Evolutionary conservation across 1,139 yeast genomes (phyloP), one percentile per base, ranked within the genome.

Genomic region (Zygosaccharomyces pseudobailii): DNA sequence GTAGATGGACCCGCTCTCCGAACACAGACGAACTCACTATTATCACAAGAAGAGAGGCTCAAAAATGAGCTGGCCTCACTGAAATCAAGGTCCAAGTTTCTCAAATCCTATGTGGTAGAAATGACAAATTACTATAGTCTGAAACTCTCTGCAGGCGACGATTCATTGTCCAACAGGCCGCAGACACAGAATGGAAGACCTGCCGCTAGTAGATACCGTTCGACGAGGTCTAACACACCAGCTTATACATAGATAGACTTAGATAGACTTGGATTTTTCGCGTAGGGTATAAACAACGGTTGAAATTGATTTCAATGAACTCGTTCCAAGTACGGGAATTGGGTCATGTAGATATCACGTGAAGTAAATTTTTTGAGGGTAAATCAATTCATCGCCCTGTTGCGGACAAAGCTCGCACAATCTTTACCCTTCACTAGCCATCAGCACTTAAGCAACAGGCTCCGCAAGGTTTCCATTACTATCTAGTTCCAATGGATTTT

Each of bases 1-100:
- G 55, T 75, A 4, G 36, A 37, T 3, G 56, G 52, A 6, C 50
- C 56, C 17, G 46, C 55, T 30, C 48, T 56, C 33, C 39, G 40
- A 45, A 40, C 42, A 21, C 47, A 41, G 45, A 40, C 41, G 35
- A 31, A 33, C 39, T 20, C 39, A 42, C 31, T 43, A 27, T 3
- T 31, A 28, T 28, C 45, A 17, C 33, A 39, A 30, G 45, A 51
- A 37, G 32, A 27, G 17, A 31, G 36, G 6, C 35, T 56, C 28
- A 24, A 44, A 23, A 36, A 40, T 6, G 52, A 55, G 30, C 45
- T 59, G 19, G 45, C 49, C 3, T 46, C 47, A 10, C 33, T 48
- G 9, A 54, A 48, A 24, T 49, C 49, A 13, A 55, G 55, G 32
- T 53, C 54, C 28, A 47, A 50, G 33, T 59, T 60, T 42, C 44